These are phyloP conservation scores for Alternaria sp. DNA, from an alignment of 2,329 filamentous ascomycete genomes.

Conservation along the genomic window DNA sequence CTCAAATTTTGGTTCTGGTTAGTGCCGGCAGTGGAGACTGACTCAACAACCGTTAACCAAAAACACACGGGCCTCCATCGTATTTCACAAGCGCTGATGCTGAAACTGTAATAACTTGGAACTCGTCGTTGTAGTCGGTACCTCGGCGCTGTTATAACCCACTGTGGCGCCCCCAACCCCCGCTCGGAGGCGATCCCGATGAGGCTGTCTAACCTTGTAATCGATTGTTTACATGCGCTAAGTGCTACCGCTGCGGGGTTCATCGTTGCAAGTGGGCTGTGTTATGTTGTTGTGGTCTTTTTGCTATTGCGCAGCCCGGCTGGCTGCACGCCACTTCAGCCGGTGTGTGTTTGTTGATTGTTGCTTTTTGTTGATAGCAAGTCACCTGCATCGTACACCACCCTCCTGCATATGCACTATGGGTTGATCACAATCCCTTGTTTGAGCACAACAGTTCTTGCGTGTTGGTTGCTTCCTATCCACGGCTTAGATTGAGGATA, in stretches of 20 bases:
- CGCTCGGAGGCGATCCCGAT: neutral
- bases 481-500: neutral
- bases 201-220: neutral
- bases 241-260: neutral
- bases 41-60: neutral
- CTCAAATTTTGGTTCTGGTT: neutral
- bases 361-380: neutral
- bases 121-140: neutral
- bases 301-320: neutral
- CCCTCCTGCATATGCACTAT: neutral
- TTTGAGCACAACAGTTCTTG: neutral
- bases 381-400: neutral
- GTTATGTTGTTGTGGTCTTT: neutral
- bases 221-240: neutral
- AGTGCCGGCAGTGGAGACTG: neutral
- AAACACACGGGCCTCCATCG: neutral
- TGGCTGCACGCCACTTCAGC: neutral
- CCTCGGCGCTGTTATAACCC: neutral
- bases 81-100: neutral
- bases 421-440: neutral
- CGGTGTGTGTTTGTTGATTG: neutral
- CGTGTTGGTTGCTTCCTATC: neutral
- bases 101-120: neutral
- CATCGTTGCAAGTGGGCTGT: neutral
- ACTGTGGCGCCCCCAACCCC: neutral